Conservation (phyloP, 2,329 filamentous ascomycete species). For the Fusarium sp. region DNA sequence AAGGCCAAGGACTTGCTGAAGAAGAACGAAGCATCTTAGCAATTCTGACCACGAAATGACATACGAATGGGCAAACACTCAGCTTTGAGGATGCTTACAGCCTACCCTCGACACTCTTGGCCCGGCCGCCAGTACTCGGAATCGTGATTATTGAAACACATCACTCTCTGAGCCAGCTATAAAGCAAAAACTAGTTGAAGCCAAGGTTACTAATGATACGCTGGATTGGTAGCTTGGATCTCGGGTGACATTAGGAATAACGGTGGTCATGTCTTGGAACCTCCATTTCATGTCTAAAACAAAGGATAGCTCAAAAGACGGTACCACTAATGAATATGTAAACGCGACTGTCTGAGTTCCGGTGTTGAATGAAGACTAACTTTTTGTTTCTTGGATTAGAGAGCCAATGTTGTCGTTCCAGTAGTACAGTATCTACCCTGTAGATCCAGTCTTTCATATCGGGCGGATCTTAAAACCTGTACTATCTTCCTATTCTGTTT, state of each 20-base stretch:
- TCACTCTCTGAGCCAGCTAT: not conserved
- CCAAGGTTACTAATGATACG: not conserved
- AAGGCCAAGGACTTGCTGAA: conserved; percentile 54
- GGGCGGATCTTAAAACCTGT: not conserved
- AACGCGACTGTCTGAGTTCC: not conserved
- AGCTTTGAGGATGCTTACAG: not conserved
- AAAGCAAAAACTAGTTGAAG: not conserved
- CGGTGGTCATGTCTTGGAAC: rapidly evolving
- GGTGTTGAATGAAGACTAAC: not conserved
- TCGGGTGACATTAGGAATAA: not conserved
- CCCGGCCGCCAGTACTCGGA: not conserved
- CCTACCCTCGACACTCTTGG: not conserved
- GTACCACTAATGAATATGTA: not conserved
- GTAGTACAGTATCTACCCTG: not conserved
- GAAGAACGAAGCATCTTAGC: conserved; percentile 36
- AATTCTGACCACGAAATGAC: too few relatives aligned
- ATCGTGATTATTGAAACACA: not conserved
- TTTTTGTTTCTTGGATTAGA: not conserved
- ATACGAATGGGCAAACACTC: not conserved
- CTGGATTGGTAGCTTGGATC: not conserved
- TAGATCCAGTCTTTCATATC: not conserved
- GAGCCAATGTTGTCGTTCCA: not conserved
- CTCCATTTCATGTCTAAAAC: too few relatives aligned
- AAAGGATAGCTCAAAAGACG: not conserved
- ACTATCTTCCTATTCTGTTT: not conserved